Evolutionary conservation across 805 yeast species (phyloP).

Genomic region (Candida quercuum): DNA sequence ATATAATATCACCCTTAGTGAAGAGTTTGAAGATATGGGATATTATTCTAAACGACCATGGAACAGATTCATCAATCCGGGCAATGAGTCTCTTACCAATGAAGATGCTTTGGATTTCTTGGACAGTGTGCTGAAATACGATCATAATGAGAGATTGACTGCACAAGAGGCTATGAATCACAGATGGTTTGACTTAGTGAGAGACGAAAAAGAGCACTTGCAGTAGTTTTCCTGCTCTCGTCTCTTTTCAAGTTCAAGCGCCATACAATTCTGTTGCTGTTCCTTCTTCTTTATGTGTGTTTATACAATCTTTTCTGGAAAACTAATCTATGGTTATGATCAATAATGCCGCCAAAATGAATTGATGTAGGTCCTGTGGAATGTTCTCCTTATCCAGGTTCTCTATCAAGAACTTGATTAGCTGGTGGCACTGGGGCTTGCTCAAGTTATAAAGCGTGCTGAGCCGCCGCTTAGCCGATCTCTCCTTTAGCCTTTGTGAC

Average conservation of each 20-base stretch:
- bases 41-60: conserved; percentile 63
- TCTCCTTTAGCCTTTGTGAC: background rate
- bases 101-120: conserved; percentile 63
- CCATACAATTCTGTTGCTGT: too few species aligned
- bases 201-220: conserved; percentile 10
- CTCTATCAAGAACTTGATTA: background rate
- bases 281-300: too few species aligned
- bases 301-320: too few species aligned
- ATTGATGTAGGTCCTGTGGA: background rate
- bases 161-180: conserved; percentile 87
- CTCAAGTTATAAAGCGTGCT: background rate
- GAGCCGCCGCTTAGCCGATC: background rate
- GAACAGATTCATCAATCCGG: conserved; percentile 53
- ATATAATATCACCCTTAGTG: conserved; percentile 64
- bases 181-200: conserved; percentile 45
- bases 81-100: conserved; percentile 45
- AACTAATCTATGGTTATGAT: background rate
- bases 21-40: conserved; percentile 76
- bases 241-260: too few species aligned
- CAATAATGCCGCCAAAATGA: conserved; percentile 1
- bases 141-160: conserved; percentile 83
- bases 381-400: background rate
- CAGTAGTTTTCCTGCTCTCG: too few species aligned
- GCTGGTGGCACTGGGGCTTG: background rate
- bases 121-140: conserved; percentile 70